Conservation (phyloP, 495 filamentous ascomycete genomes). For the Pseudevernia furfuracea region DNA sequence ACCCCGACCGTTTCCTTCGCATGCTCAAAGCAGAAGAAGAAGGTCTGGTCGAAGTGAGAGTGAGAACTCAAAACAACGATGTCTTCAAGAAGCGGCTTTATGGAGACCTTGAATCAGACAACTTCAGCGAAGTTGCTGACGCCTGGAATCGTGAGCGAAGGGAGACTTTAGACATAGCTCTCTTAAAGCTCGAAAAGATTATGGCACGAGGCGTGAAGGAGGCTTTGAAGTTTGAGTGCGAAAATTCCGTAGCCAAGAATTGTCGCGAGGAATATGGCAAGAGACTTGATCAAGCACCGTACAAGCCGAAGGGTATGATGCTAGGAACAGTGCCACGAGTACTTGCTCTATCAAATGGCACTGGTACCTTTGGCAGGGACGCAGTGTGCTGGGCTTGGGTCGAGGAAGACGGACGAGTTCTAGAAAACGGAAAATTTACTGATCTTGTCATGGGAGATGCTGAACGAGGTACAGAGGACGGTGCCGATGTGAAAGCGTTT, state of each 20-base stretch:
- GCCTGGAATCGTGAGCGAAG: constrained; percentile 84
- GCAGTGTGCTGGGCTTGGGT: constrained; percentile 86
- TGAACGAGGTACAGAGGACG: constrained; percentile 56
- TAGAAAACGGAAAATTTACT: constrained; percentile 78
- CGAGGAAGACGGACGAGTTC: constrained; percentile 82
- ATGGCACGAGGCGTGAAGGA: constrained; percentile 90
- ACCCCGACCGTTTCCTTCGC: constrained; percentile 80
- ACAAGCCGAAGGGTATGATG: constrained; percentile 89
- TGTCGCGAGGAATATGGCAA: constrained; percentile 80
- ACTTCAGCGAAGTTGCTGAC: constrained; percentile 89
- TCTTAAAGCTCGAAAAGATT: constrained; percentile 70
- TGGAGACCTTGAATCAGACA: constrained; percentile 81
- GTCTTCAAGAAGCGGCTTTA: constrained; percentile 67
- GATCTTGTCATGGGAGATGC: constrained; percentile 65
- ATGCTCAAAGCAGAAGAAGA: constrained; percentile 97
- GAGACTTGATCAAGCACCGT: constrained; percentile 88
- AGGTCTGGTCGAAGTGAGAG: constrained; percentile 74
- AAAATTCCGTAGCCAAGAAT: constrained; percentile 72
- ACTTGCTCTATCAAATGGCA: constrained; percentile 74
- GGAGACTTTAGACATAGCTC: constrained; percentile 74
- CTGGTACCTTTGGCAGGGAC: constrained; percentile 61
- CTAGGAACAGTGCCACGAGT: constrained; percentile 83
- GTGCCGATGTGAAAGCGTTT: constrained; percentile 56
- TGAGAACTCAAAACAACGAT: constrained; percentile 65
- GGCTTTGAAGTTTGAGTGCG: constrained; percentile 80